phyloP scores from a whole-genome alignment of 345 rosid species.

The Hypericum androsaemum region DNA sequence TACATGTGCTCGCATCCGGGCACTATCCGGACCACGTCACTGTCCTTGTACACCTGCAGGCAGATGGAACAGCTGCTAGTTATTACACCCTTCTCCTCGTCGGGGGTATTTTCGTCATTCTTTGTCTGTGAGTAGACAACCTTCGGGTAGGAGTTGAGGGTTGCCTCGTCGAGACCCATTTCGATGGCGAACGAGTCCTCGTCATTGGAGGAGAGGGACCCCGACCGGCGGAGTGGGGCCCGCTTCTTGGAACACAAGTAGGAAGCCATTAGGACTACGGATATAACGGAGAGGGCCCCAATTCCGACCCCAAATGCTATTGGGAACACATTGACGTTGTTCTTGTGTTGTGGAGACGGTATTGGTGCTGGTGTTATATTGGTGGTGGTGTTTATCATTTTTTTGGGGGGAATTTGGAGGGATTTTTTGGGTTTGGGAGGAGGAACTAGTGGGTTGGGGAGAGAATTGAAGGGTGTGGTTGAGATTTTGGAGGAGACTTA shows the following conservation, averaged over 20 bases:
- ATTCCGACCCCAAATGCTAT: background rate
- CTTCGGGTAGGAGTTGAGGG: conserved; percentile 27
- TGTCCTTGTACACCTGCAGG: conserved; percentile 23
- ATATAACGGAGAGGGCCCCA: conserved; percentile 14
- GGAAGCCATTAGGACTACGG: conserved; percentile 9
- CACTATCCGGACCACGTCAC: conserved; percentile 24
- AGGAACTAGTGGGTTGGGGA: too few relatives aligned
- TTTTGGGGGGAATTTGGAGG: too few relatives aligned
- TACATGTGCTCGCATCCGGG: conserved; percentile 29
- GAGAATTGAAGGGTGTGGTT: too few relatives aligned
- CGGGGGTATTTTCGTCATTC: background rate
- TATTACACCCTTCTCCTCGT: too few relatives aligned
- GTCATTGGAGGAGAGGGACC: background rate
- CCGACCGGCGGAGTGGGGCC: background rate
- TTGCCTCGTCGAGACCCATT: conserved; percentile 25
- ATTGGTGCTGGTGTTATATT: too few relatives aligned
- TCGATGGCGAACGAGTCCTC: conserved; percentile 7
- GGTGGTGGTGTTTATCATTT: too few relatives aligned
- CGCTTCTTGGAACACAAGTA: conserved; percentile 7
- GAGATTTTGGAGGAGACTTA: too few relatives aligned
- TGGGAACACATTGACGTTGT: too few relatives aligned
- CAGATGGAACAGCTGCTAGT: conserved; percentile 28
- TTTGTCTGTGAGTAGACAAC: conserved; percentile 19
- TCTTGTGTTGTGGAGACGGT: too few relatives aligned
- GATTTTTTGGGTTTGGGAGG: too few relatives aligned